Percentiles rank a stretch among this genome's conserved stretches.
These are phyloP conservation scores for Neonectria neomacrospora DNA, from an alignment of 2,329 filamentous ascomycete genomes.

Conservation along the genomic window DNA sequence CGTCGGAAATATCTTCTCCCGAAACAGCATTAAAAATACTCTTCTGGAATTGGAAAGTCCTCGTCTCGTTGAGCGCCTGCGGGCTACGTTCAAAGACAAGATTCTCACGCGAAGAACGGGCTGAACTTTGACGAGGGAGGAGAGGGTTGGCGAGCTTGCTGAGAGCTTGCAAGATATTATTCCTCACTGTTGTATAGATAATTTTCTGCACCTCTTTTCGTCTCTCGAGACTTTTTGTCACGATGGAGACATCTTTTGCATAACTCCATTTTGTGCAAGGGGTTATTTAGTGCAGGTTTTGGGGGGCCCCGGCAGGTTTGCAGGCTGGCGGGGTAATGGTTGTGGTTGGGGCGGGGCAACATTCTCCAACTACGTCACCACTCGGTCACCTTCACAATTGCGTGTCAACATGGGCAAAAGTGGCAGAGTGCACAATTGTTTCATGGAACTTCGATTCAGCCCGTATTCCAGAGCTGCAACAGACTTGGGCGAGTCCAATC, in stretches of 20 bases:
- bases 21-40: no score
- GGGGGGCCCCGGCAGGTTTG: background rate
- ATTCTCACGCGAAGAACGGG: no score
- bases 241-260: background rate
- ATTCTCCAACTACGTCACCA: background rate
- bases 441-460: slow-evolving; percentile 28
- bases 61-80: no score
- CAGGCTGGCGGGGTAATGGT: no score
- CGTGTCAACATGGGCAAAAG: background rate
- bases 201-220: background rate
- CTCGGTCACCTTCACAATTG: background rate
- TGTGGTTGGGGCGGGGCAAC: background rate
- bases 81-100: no score
- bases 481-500: slow-evolving; percentile 18
- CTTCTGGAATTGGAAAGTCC: no score
- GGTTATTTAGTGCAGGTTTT: background rate
- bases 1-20: no score
- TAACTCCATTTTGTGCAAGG: background rate
- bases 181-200: no score
- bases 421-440: background rate
- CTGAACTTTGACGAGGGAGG: no score
- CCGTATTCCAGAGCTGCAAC: slow-evolving; percentile 35
- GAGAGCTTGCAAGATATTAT: no score
- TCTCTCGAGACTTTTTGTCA: background rate
- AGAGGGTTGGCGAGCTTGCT: no score